phyloP scores from a whole-genome alignment of 306 rosid genomes.

The Begonia loranthoides region DNA sequence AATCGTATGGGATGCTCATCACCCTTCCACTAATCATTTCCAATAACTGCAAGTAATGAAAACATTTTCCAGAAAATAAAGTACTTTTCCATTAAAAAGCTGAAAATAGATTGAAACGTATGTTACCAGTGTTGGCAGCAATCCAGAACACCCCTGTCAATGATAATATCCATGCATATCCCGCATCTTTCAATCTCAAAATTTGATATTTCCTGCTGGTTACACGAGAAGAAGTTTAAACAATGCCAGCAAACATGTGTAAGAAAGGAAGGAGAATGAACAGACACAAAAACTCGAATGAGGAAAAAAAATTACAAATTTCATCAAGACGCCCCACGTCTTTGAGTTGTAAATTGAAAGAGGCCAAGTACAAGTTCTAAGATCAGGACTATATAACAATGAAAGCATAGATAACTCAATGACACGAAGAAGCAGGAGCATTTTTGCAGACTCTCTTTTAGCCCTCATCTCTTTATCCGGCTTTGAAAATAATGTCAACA shows the following conservation, averaged over 20 bases:
- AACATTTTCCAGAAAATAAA: not conserved
- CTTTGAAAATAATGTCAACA: too few relatives aligned
- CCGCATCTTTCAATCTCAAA: conserved; percentile 74
- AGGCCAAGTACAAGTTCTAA: not conserved
- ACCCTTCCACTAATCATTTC: too few relatives aligned
- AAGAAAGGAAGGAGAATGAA: too few relatives aligned
- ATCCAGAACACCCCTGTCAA: conserved; percentile 90
- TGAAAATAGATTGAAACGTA: not conserved
- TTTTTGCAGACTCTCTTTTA: too few relatives aligned
- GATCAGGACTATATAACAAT: not conserved
- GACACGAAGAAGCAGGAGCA: not conserved
- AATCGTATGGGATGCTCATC: too few relatives aligned
- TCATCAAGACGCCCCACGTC: not conserved
- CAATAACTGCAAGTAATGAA: too few relatives aligned
- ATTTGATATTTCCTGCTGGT: conserved; percentile 39
- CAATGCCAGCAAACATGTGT: not conserved
- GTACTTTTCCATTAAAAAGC: not conserved
- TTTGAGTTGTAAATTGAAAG: not conserved
- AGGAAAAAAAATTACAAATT: too few relatives aligned
- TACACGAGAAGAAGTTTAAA: not conserved
- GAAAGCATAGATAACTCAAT: not conserved
- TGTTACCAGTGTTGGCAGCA: conserved; percentile 94
- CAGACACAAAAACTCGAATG: too few relatives aligned
- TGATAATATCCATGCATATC: conserved; percentile 79
- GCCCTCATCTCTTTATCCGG: too few relatives aligned